These are phyloP conservation scores for Chenopodium quinoa DNA, from an alignment of 148 eudicot genomes.

Conservation along the genomic window DNA sequence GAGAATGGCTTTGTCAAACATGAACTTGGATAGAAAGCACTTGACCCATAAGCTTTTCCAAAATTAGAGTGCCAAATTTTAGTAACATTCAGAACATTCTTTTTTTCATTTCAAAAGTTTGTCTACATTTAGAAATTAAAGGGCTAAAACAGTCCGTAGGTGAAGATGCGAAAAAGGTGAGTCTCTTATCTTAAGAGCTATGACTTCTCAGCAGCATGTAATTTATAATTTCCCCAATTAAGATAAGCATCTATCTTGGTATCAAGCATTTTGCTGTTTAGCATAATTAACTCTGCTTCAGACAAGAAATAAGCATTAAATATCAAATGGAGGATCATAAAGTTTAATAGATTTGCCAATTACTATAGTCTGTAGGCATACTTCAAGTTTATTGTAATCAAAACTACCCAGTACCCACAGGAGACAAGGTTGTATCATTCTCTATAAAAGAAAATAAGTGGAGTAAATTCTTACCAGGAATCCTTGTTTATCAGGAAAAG, in stretches of 20 bases:
- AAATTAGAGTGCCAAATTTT: background rate
- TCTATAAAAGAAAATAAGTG: background rate
- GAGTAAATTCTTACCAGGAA: slow-evolving; percentile 56
- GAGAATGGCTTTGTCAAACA: background rate
- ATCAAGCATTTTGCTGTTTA: background rate
- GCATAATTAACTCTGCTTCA: background rate
- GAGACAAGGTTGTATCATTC: background rate
- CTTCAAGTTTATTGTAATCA: background rate
- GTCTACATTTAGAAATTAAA: background rate
- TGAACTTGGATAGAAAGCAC: too few relatives aligned
- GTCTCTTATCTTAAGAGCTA: background rate
- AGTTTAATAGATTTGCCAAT: background rate
- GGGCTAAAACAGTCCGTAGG: background rate
- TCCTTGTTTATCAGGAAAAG: slow-evolving; percentile 96
- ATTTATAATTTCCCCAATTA: background rate
- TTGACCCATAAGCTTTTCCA: background rate
- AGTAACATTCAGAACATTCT: background rate
- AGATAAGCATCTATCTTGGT: background rate
- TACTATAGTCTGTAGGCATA: background rate
- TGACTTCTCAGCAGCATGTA: background rate
- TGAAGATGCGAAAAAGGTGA: background rate
- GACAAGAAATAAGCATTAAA: background rate
- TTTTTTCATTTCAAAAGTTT: background rate
- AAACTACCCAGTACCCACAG: background rate
- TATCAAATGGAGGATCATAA: background rate